Percentiles rank a stretch among this genome's conserved stretches.
Conservation (phyloP, 768 basidiomycete species). For the Lanmaoa pseudosensibilis region DNA sequence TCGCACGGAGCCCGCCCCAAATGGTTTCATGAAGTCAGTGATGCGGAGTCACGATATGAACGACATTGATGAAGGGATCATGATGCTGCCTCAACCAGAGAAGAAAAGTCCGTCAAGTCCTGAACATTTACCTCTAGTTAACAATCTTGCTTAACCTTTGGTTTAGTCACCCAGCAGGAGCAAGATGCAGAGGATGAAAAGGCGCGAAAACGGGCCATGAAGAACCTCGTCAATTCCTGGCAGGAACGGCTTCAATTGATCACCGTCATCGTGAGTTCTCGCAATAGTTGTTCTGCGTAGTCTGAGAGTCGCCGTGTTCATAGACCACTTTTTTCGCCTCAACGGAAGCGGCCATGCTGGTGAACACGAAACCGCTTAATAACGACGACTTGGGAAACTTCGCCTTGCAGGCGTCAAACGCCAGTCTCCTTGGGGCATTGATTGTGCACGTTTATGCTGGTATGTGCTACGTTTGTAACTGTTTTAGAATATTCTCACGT, state of each 20-base stretch:
- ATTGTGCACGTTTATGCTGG: slow-evolving; percentile 54
- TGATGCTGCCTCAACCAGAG: not conserved
- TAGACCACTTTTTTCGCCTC: slow-evolving; percentile 67
- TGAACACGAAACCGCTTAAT: slow-evolving; percentile 38
- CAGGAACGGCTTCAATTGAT: slow-evolving; percentile 62
- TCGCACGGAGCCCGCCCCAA: slow-evolving; percentile 16
- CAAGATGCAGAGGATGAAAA: slow-evolving; percentile 51
- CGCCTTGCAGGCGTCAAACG: slow-evolving; percentile 40
- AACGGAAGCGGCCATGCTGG: slow-evolving; percentile 53
- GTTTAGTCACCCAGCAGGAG: slow-evolving; percentile 46
- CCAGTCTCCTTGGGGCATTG: slow-evolving; percentile 51
- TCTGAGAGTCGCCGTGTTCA: not conserved
- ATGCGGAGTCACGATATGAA: slow-evolving; percentile 10
- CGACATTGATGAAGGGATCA: slow-evolving; percentile 16
- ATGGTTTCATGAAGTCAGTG: slow-evolving; percentile 26
- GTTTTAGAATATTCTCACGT: not conserved
- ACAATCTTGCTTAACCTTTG: not conserved
- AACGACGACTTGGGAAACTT: slow-evolving; percentile 12
- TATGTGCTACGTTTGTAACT: slow-evolving; percentile 24
- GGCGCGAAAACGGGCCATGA: slow-evolving; percentile 45
- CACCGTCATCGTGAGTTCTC: slow-evolving; percentile 51
- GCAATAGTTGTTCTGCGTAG: not conserved
- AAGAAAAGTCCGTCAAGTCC: slow-evolving; percentile 21
- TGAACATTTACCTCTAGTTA: not conserved
- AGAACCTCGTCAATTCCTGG: slow-evolving; percentile 58